Evolutionary conservation across 768 basidiomycete species (phyloP).

Genomic region (Boletus patriciae): DNA sequence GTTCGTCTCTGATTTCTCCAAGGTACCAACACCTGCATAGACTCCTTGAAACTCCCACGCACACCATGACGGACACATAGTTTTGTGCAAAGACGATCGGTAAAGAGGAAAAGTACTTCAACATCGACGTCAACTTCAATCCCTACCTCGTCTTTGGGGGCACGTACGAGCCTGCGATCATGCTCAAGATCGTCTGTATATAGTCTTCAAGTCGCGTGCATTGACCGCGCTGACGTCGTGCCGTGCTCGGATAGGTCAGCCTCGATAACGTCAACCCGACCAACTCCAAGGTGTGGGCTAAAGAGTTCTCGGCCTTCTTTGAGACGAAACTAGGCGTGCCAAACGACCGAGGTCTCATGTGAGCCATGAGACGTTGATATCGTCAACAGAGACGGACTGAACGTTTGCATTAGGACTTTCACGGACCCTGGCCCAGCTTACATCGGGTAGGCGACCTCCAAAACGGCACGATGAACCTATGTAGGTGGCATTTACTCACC

Average conservation of each 20-base stretch:
- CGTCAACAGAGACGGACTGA: neutral
- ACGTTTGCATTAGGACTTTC: slow-evolving; percentile 20
- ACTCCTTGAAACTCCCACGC: neutral
- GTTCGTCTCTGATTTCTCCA: slow-evolving; percentile 53
- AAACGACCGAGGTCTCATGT: slow-evolving; percentile 64
- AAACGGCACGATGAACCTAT: neutral
- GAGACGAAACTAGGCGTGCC: slow-evolving; percentile 50
- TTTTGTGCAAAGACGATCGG: slow-evolving; percentile 50
- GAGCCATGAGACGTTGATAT: neutral
- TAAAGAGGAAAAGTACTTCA: slow-evolving; percentile 57
- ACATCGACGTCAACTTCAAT: slow-evolving; percentile 55
- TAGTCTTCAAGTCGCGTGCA: neutral
- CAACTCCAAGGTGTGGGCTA: slow-evolving; percentile 54
- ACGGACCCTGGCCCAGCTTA: slow-evolving; percentile 27
- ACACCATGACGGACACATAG: slow-evolving; percentile 31
- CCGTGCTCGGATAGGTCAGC: slow-evolving; percentile 45
- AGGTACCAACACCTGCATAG: slow-evolving; percentile 36
- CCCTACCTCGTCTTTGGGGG: slow-evolving; percentile 61
- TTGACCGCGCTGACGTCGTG: neutral
- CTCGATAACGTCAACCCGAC: slow-evolving; percentile 53
- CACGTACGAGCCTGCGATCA: slow-evolving; percentile 65
- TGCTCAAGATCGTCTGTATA: slow-evolving; percentile 55
- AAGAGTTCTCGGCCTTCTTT: slow-evolving; percentile 54
- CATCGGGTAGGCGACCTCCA: slow-evolving; percentile 20
- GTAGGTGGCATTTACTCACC: neutral